These are phyloP conservation scores for Nicotiana otophora DNA, from an alignment of 257 asterid species.

Conservation along the genomic window DNA sequence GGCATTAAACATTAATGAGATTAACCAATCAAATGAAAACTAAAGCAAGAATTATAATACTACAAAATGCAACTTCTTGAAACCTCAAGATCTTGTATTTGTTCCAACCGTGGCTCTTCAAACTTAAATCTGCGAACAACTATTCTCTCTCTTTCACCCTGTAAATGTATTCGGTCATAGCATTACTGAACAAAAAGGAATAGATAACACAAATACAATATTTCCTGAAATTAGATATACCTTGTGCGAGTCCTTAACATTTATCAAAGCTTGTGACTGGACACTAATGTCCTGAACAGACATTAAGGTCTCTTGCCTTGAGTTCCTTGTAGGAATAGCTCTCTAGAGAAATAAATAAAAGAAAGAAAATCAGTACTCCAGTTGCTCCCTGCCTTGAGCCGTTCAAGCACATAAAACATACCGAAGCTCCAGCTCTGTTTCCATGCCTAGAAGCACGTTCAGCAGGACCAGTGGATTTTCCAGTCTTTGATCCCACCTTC, in stretches of 20 bases:
- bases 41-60: neutral
- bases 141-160: constrained; percentile 93
- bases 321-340: constrained; percentile 60
- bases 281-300: constrained; percentile 76
- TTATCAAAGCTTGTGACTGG: constrained; percentile 80
- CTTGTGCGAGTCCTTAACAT: constrained; percentile 88
- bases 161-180: constrained; percentile 26
- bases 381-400: neutral
- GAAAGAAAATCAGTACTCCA: constrained; percentile 14
- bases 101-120: constrained; percentile 91
- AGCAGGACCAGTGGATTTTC: constrained; percentile 59
- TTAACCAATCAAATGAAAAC: neutral
- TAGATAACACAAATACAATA: neutral
- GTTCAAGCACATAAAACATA: constrained; percentile 33
- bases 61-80: constrained; percentile 9
- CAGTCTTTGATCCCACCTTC: constrained; percentile 58
- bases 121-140: constrained; percentile 85
- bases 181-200: neutral
- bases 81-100: constrained; percentile 99
- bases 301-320: constrained; percentile 68
- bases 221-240: constrained; percentile 21
- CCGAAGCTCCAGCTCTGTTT: constrained; percentile 70
- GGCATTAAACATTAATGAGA: constrained; percentile 14
- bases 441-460: constrained; percentile 71
- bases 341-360: constrained; percentile 38